phyloP scores from a whole-genome alignment of 1,139 yeast genomes.

The Nakaseomyces uthaithaninus region DNA sequence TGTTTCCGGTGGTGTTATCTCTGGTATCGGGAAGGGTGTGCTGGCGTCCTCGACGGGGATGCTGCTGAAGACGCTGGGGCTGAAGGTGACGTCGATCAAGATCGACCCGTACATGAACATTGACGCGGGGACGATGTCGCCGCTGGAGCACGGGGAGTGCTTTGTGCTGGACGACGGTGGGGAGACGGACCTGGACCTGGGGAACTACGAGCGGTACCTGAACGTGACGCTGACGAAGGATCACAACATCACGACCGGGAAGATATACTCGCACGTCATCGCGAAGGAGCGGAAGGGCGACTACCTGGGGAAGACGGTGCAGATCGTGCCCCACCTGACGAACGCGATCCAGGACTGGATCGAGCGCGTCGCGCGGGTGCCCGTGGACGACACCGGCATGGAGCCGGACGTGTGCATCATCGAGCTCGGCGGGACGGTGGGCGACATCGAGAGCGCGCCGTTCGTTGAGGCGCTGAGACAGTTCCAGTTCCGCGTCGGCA shows the following conservation, averaged over 20 bases:
- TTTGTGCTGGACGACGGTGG: slow-evolving; percentile 98
- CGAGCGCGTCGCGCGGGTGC: slow-evolving; percentile 81
- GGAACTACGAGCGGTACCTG: slow-evolving; percentile 94
- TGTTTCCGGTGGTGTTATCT: slow-evolving; percentile 96
- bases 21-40: slow-evolving; percentile 98
- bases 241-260: slow-evolving; percentile 97
- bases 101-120: slow-evolving; percentile 98
- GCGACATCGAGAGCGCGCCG: slow-evolving; percentile 98
- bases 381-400: slow-evolving; percentile 86
- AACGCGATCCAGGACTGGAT: slow-evolving; percentile 98
- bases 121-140: slow-evolving; percentile 99
- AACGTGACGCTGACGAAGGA: slow-evolving; percentile 87
- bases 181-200: slow-evolving; percentile 94
- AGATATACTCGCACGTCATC: slow-evolving; percentile 87
- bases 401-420: slow-evolving; percentile 91
- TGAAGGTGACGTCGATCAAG: slow-evolving; percentile 92
- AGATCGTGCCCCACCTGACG: slow-evolving; percentile 96
- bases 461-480: slow-evolving; percentile 98
- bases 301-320: slow-evolving; percentile 97
- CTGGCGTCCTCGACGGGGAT: slow-evolving; percentile 93
- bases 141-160: slow-evolving; percentile 98
- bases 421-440: slow-evolving; percentile 98
- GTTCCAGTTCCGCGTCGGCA: slow-evolving; percentile 94
- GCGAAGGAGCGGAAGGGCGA: slow-evolving; percentile 95
- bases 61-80: slow-evolving; percentile 84